phyloP scores from a whole-genome alignment of 1,139 yeast species.

The Debaryomyces sp. region DNA sequence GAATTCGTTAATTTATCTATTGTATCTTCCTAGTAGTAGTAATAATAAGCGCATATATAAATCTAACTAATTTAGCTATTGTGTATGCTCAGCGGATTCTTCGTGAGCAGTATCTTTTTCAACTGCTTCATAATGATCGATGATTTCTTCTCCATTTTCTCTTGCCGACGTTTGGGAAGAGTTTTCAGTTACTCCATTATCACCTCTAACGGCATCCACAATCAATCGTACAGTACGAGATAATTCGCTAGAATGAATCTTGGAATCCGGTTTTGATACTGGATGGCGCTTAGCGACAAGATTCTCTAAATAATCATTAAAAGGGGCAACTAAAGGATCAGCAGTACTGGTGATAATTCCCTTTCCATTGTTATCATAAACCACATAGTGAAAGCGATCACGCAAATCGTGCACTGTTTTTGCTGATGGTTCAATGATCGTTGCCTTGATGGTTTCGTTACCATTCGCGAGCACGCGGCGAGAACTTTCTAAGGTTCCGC shows the following conservation, averaged over 20 bases:
- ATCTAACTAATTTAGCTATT: neutral
- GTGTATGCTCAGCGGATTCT: neutral
- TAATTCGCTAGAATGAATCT: constrained; percentile 53
- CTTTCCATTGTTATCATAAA: constrained; percentile 61
- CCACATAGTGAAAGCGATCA: constrained; percentile 35
- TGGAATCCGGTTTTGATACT: constrained; percentile 42
- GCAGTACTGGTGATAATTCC: constrained; percentile 60
- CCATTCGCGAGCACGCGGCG: constrained; percentile 25
- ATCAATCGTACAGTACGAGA: constrained; percentile 50
- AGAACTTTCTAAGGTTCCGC: constrained; percentile 32
- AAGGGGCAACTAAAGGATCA: constrained; percentile 65
- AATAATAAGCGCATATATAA: neutral
- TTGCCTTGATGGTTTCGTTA: constrained; percentile 32
- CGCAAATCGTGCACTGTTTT: constrained; percentile 42
- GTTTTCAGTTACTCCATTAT: constrained; percentile 6
- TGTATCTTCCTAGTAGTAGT: neutral
- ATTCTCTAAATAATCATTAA: constrained; percentile 56
- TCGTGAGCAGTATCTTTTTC: neutral
- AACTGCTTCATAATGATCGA: constrained; percentile 1
- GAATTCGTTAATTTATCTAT: neutral
- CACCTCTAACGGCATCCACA: constrained; percentile 33
- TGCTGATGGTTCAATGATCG: constrained; percentile 48
- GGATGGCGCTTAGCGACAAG: constrained; percentile 43
- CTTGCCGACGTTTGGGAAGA: neutral
- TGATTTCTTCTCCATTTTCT: neutral